phyloP scores from a whole-genome alignment of 306 rosid genomes.

The Delonix regia region DNA sequence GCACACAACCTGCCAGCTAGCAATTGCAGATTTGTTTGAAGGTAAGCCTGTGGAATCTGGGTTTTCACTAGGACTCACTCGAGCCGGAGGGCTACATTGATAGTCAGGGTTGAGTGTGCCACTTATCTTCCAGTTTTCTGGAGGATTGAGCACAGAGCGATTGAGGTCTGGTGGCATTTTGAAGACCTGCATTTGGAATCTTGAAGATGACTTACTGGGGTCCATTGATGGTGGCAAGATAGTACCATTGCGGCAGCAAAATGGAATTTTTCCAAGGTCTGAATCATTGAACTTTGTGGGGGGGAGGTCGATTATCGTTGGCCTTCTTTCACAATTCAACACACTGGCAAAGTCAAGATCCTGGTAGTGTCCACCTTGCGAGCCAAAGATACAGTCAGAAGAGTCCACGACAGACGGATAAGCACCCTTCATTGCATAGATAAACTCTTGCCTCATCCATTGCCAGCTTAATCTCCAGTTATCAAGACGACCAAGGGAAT shows the following conservation, averaged over 20 bases:
- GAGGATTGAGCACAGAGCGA: conserved; percentile 70
- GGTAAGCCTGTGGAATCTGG: conserved; percentile 73
- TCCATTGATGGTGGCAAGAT: conserved; percentile 88
- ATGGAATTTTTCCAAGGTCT: conserved; percentile 65
- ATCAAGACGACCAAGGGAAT: conserved; percentile 93
- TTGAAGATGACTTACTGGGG: conserved; percentile 69
- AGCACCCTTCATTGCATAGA: conserved; percentile 84
- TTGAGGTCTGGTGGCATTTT: conserved; percentile 90
- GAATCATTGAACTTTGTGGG: conserved; percentile 77
- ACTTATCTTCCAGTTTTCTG: conserved; percentile 82
- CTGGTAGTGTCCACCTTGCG: conserved; percentile 58
- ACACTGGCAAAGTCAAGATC: conserved; percentile 69
- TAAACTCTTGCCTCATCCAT: conserved; percentile 91
- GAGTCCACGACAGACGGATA: conserved; percentile 79
- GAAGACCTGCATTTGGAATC: conserved; percentile 83
- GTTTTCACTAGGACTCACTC: conserved; percentile 74
- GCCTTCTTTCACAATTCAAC: conserved; percentile 75
- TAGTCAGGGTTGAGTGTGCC: conserved; percentile 84
- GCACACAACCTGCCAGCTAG: conserved; percentile 99
- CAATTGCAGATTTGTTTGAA: conserved; percentile 65
- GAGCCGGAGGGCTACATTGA: conserved; percentile 78
- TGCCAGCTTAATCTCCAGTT: conserved; percentile 92
- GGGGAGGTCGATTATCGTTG: conserved; percentile 89
- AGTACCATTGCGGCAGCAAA: conserved; percentile 94
- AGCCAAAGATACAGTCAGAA: conserved; percentile 79